Evolutionary conservation across 768 basidiomycete species (phyloP).

Genomic region (Termitomyces sp.): DNA sequence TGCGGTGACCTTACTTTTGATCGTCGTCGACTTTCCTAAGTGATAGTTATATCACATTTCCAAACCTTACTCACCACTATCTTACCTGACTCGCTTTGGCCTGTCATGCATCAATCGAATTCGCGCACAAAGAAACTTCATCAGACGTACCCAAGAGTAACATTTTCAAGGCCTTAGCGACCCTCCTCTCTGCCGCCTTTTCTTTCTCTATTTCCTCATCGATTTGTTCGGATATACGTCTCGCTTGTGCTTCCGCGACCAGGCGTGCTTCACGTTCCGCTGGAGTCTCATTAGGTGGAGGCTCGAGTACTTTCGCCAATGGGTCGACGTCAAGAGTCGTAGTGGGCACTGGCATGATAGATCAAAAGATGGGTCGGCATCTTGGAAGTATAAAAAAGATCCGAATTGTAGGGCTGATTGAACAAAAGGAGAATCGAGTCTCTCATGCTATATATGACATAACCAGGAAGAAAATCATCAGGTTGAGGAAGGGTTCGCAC

Average conservation of each 20-base stretch:
- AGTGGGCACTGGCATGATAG: constrained; percentile 1
- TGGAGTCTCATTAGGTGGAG: constrained; percentile 45
- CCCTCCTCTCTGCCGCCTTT: constrained; percentile 40
- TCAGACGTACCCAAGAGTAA: constrained; percentile 47
- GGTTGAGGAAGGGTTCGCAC: constrained; percentile 1
- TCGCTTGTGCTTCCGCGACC: constrained; percentile 44
- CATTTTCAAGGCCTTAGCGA: constrained; percentile 47
- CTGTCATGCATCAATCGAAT: constrained; percentile 23
- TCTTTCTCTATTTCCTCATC: constrained; percentile 55
- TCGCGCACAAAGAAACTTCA: not conserved
- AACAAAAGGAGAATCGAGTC: constrained; percentile 1
- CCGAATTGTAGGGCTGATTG: not conserved
- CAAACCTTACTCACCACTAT: not conserved
- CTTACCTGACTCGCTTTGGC: constrained; percentile 79
- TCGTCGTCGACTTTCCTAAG: constrained; percentile 75
- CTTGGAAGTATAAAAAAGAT: constrained; percentile 4
- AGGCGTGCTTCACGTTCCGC: constrained; percentile 40
- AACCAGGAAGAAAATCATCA: constrained; percentile 5
- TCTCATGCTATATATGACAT: constrained; percentile 11
- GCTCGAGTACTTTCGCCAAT: constrained; percentile 38
- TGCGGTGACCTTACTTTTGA: constrained; percentile 55
- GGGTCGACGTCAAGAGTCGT: constrained; percentile 37
- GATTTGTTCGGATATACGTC: constrained; percentile 53
- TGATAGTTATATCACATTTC: not conserved
- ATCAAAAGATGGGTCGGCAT: not conserved